These are phyloP conservation scores for Fragilaria radians DNA, from an alignment of 108 stramenopile species.

Conservation along the genomic window DNA sequence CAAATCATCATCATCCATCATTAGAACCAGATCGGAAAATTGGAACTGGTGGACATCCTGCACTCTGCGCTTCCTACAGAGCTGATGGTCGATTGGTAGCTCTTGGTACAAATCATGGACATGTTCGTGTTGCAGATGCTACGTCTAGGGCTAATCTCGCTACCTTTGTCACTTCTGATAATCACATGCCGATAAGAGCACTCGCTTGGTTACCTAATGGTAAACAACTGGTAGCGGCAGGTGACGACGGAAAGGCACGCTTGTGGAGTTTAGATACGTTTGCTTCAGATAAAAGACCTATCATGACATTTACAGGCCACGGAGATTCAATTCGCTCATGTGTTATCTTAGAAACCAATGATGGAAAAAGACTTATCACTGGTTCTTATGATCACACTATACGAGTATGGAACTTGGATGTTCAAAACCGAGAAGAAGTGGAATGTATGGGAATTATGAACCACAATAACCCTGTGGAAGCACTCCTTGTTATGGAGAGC, in stretches of 20 bases:
- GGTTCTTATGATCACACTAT: conserved; percentile 85
- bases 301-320: conserved; percentile 56
- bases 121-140: conserved; percentile 62
- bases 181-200: conserved; percentile 37
- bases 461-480: conserved; percentile 81
- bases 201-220: conserved; percentile 70
- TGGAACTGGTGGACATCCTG: conserved; percentile 60
- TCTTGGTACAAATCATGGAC: conserved; percentile 61
- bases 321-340: conserved; percentile 63
- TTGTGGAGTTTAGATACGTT: conserved; percentile 50
- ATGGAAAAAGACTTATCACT: conserved; percentile 38
- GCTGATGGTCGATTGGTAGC: conserved; percentile 71
- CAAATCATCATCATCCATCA: conserved; percentile 1
- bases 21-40: conserved; percentile 59
- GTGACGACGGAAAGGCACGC: conserved; percentile 59
- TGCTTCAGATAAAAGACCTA: conserved; percentile 20
- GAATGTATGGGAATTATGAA: conserved; percentile 53
- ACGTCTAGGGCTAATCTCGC: conserved; percentile 58
- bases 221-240: conserved; percentile 48
- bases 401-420: conserved; percentile 67
- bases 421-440: conserved; percentile 9
- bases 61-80: conserved; percentile 47
- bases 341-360: conserved; percentile 16
- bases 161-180: conserved; percentile 36
- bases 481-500: conserved; percentile 43